Evolutionary conservation across 176 grass and related monocot species (phyloP), one percentile per base, ranked within the genome.

Genomic region (Bolboschoenus planiculmis): DNA sequence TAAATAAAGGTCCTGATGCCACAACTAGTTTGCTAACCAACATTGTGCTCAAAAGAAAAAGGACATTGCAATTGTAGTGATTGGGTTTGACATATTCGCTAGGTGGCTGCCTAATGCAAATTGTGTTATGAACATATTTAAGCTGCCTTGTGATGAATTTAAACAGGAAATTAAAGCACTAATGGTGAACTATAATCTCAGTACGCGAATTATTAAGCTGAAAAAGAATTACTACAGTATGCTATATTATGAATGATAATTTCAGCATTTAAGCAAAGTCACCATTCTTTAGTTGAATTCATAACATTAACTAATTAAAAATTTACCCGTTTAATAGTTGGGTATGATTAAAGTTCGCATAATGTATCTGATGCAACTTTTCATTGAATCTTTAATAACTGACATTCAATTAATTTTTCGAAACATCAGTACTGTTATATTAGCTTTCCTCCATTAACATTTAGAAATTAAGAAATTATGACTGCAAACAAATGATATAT

Each of bases 1-100:
- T n/a, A 39, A 67, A 67, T 39, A 74, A 74, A 47, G 43, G 70
- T 74, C 42, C 62, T n/a, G 39, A 74, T 74, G n/a, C 39, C 70
- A 24, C 34, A 47, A 40, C 42, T 74, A 30, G 2, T 5, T 74
- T 4, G 14, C 70, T 74, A 73, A 46, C 39, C 18, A 72, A 72
- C 10, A 46, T 6, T 13, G 7, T 72, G 39, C 37, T 72, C 37
- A 26, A 10, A 71, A 71, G 66, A 2, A 36, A 36, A 8, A 1
- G 18, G 2, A 47, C 10, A 74, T 47, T 27, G 70, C n/a, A 70
- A 48, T 48, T 42, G 10, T 47, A 10, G 1, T 1, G 10, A 26
- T 26, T 46, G n/a, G 23, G 42, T 73, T 73, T 47, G 8, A 73
- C 21, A 73, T 73, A 46, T 4, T 24, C 8, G 8, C 66, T 20